Evolutionary conservation across 495 filamentous ascomycete genomes (phyloP), one percentile per base, ranked within the genome.

Genomic region (Penicillium parvum): DNA sequence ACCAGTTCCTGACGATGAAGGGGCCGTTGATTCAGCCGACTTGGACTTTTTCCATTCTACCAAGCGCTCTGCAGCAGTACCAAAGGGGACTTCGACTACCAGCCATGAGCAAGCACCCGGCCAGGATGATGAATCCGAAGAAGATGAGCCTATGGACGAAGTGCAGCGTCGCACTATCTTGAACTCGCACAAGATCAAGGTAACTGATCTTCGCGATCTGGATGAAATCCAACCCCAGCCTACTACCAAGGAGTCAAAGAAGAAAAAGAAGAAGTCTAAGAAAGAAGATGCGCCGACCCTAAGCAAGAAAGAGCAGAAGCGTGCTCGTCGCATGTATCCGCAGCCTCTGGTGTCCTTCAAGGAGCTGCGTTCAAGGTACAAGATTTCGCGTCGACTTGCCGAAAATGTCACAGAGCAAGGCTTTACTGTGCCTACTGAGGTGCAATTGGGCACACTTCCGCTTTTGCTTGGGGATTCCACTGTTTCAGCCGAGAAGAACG

Each of bases 391-490:
- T 15, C 72, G 81, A 20, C 63, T 99, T 29, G 80, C 78, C 7
- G 79, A 81, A 40, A 99, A 97, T 52, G 67, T 99, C n/a, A 66
- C 73, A 10, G 73, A 76, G 10, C 88, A 96, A 66, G 90, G 87
- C 8, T 97, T 95, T 58, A 76, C 72, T 3, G 71, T 85, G 43
- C 90, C 92, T 19, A 99, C 91, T 3, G 90, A 96, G 66, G 90
- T 99, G 15, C 92, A 99, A 54, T 77, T 97, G 57, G 90, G 79
- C 11, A 81, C 80, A 45, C 63, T 97, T 44, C 94, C 92, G 22
- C 60, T 96, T 25, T 64, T 96, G 30, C 65, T 96, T 27, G 72
- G 68, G 5, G 58, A 63, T 30, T 43, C 46, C 25, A 41, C 57
- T 0, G 40, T 45, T 11, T 38, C 62, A 25, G 35, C 40, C 25